These are phyloP conservation scores for Monosporascus sp. DNA, from an alignment of 2,329 filamentous ascomycete genomes.

Conservation along the genomic window DNA sequence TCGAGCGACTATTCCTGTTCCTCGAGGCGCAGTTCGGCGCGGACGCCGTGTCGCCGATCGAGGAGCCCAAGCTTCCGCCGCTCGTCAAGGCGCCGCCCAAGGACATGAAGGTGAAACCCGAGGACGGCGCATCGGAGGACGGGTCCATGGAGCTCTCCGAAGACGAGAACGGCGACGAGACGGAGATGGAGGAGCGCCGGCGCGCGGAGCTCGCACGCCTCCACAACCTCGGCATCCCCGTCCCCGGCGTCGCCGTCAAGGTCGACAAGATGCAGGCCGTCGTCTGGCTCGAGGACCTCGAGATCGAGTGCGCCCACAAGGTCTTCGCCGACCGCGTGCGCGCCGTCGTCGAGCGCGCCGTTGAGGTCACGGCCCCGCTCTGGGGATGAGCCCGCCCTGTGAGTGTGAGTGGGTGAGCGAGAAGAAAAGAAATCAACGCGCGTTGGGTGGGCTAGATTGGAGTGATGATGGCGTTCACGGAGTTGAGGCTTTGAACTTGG, in stretches of 20 bases:
- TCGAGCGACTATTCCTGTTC: slow-evolving; percentile 87
- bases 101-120: slow-evolving; percentile 20
- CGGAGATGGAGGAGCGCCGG: slow-evolving; percentile 47
- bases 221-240: slow-evolving; percentile 79
- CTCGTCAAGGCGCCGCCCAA: slow-evolving; percentile 23
- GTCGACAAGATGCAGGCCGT: slow-evolving; percentile 83
- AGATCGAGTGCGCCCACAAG: slow-evolving; percentile 78
- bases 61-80: slow-evolving; percentile 51
- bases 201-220: slow-evolving; percentile 69
- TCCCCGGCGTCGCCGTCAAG: slow-evolving; percentile 80
- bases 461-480: too few species aligned
- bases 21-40: slow-evolving; percentile 93
- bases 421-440: too few species aligned
- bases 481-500: too few species aligned
- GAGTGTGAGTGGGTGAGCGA: neutral
- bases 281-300: slow-evolving; percentile 87
- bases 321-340: slow-evolving; percentile 78
- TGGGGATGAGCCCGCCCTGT: slow-evolving; percentile 40
- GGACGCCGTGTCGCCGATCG: slow-evolving; percentile 74
- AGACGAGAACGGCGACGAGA: slow-evolving; percentile 35
- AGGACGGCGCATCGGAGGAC: slow-evolving; percentile 20
- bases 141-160: slow-evolving; percentile 18
- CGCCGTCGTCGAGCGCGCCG: slow-evolving; percentile 82
- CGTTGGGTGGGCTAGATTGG: too few species aligned
- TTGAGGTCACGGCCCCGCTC: slow-evolving; percentile 78